Conservation (phyloP, 2,329 filamentous ascomycete species). For the Stagonosporopsis tanaceti region DNA sequence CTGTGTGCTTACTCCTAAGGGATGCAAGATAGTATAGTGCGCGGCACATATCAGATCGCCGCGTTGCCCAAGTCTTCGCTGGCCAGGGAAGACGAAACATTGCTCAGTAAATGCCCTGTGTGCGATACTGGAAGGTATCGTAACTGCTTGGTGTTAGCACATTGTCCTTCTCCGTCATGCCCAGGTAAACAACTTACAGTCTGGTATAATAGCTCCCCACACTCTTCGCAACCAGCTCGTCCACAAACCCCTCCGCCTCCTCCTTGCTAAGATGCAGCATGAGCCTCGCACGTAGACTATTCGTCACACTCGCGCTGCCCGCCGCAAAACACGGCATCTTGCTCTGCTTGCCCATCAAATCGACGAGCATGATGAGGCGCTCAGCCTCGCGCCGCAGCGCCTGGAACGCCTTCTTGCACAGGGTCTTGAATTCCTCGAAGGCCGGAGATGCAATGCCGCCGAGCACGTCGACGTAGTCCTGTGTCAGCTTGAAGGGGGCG, state of each 20-base stretch:
- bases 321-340: conserved; percentile 83
- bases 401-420: conserved; percentile 87
- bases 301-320: conserved; percentile 75
- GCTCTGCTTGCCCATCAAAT: conserved; percentile 83
- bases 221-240: conserved; percentile 82
- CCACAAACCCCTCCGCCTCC: conserved; percentile 82
- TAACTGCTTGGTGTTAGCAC: conserved; percentile 62
- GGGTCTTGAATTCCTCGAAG: conserved; percentile 77
- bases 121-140: conserved; percentile 87
- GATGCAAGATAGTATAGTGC: neutral
- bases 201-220: conserved; percentile 87
- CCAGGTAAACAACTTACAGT: conserved; percentile 64
- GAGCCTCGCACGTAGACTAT: conserved; percentile 75
- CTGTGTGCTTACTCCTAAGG: neutral
- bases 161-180: neutral
- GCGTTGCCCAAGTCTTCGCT: neutral
- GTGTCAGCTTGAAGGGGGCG: conserved; percentile 84
- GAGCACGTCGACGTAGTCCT: conserved; percentile 85
- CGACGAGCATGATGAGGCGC: conserved; percentile 80
- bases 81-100: neutral
- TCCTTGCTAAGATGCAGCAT: conserved; percentile 84
- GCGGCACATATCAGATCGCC: neutral
- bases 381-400: conserved; percentile 80
- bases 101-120: conserved; percentile 81
- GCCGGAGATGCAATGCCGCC: conserved; percentile 75